phyloP scores from a whole-genome alignment of 768 basidiomycete species.

The Amanita rimosa region DNA sequence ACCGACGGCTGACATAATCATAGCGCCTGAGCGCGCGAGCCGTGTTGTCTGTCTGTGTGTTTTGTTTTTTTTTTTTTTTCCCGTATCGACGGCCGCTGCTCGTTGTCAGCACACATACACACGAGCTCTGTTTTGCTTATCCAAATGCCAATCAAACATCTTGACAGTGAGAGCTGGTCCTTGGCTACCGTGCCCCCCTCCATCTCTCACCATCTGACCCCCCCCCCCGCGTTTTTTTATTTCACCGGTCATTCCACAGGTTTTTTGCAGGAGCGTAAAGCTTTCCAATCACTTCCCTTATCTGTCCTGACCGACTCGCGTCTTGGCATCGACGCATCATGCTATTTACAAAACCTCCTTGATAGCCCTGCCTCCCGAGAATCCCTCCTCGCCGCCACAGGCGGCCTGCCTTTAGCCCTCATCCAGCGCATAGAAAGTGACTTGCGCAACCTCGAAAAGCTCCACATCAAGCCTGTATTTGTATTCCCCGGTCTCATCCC shows the following conservation, averaged over 20 bases:
- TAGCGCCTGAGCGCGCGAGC: neutral
- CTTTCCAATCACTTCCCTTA: conserved; percentile 73
- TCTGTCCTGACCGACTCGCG: conserved; percentile 81
- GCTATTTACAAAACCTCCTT: conserved; percentile 74
- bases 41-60: no score
- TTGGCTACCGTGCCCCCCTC: no score
- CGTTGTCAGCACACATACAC: neutral
- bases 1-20: conserved; percentile 1
- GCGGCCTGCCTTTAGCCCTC: conserved; percentile 86
- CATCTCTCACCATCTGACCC: no score
- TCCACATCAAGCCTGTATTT: conserved; percentile 96
- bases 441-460: conserved; percentile 80
- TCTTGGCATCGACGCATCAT: conserved; percentile 92
- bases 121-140: neutral
- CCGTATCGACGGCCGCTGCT: neutral
- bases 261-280: conserved; percentile 82
- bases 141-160: conserved; percentile 73
- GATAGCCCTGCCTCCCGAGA: conserved; percentile 73
- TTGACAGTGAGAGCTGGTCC: conserved; percentile 52
- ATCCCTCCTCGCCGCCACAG: conserved; percentile 88
- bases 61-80: no score
- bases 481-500: conserved; percentile 88
- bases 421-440: conserved; percentile 85
- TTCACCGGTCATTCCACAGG: conserved; percentile 39
- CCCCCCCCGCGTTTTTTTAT: no score